Conservation (phyloP, 176 grass and related monocot genomes). For the Thinopyrum elongatum region DNA sequence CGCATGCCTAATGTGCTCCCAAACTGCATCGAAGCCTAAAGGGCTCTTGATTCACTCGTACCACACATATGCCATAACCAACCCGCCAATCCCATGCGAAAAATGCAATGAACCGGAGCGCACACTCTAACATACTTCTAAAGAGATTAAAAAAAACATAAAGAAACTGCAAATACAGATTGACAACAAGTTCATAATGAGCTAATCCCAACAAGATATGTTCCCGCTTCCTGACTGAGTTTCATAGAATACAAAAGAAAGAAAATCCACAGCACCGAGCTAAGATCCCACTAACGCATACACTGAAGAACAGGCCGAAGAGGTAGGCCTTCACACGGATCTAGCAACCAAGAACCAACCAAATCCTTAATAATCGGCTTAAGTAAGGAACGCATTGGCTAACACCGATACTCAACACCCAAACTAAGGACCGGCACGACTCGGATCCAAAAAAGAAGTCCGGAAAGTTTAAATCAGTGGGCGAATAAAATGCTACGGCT, state of each 20-base stretch:
- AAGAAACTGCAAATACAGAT: neutral
- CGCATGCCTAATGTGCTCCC: neutral
- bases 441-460: neutral
- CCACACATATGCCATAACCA: too few species aligned
- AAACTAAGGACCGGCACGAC: neutral
- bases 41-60: neutral
- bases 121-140: neutral
- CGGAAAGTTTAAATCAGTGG: neutral
- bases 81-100: too few species aligned
- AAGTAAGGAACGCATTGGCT: neutral
- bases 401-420: neutral
- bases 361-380: neutral
- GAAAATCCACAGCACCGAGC: neutral
- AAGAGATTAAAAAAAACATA: neutral
- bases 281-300: neutral
- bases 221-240: neutral
- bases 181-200: neutral
- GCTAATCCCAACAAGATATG: neutral
- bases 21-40: conserved; percentile 8
- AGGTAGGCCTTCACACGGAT: neutral
- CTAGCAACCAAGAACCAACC: conserved; percentile 1
- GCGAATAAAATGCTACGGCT: neutral
- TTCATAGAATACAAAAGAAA: neutral
- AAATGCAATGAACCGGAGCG: too few species aligned
- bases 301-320: neutral